Percentiles rank a stretch among this genome's conserved stretches.
These are phyloP conservation scores for Spinacia oleracea DNA, from an alignment of 179 eudicot species.

Conservation along the genomic window DNA sequence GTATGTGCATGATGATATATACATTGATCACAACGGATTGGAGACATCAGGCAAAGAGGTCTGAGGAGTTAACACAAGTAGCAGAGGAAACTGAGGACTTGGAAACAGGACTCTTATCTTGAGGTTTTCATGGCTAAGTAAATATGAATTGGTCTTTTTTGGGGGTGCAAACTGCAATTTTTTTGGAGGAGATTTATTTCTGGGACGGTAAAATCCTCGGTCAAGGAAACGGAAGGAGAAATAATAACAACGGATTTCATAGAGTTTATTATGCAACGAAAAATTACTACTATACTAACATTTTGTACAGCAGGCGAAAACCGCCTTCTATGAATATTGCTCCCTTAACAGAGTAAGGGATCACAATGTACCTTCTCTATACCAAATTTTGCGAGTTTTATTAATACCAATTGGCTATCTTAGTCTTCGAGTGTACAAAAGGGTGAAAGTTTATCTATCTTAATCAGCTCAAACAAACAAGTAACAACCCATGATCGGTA, in stretches of 20 bases:
- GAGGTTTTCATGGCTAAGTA: neutral
- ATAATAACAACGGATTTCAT: slow-evolving; percentile 22
- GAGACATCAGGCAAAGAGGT: slow-evolving; percentile 68
- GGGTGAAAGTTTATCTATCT: neutral
- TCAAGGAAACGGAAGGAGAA: neutral
- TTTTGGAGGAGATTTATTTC: slow-evolving; percentile 7
- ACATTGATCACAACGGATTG: slow-evolving; percentile 60
- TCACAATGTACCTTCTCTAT: slow-evolving; percentile 1
- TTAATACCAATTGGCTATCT: neutral
- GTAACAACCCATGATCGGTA: neutral
- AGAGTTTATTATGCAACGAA: slow-evolving; percentile 6
- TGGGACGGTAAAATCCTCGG: neutral
- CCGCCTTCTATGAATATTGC: slow-evolving; percentile 18
- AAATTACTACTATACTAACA: slow-evolving; percentile 12
- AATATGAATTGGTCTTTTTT: slow-evolving; percentile 2
- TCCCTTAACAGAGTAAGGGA: neutral
- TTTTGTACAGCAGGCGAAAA: slow-evolving; percentile 35
- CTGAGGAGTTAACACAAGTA: slow-evolving; percentile 63
- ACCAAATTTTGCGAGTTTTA: neutral
- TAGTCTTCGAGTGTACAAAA: neutral
- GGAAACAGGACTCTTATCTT: slow-evolving; percentile 49
- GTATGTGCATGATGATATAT: slow-evolving; percentile 61
- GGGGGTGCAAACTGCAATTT: slow-evolving; percentile 3
- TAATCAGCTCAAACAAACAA: neutral
- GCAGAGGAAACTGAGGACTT: slow-evolving; percentile 47